Percentiles rank a stretch among this genome's conserved stretches.
Conservation (phyloP, 2,329 filamentous ascomycete species). For the Penicillium sumatraense region DNA sequence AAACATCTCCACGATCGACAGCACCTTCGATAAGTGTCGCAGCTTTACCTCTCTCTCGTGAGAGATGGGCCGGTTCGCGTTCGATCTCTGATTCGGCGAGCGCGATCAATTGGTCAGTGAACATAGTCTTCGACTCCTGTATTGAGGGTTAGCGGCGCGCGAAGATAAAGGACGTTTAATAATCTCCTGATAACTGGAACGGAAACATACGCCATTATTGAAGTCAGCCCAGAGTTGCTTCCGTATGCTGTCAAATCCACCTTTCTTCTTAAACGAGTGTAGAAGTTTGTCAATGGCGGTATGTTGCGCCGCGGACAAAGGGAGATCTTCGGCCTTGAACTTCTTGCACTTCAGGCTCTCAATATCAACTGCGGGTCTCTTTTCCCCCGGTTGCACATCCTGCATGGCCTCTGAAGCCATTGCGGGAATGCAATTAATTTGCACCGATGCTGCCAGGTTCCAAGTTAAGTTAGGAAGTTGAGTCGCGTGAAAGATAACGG, state of each 20-base stretch:
- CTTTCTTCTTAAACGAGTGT: constrained; percentile 69
- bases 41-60: constrained; percentile 65
- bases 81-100: constrained; percentile 66
- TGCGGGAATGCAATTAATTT: not conserved
- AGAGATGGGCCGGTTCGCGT: constrained; percentile 63
- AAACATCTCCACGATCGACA: constrained; percentile 66
- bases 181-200: not conserved
- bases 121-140: constrained; percentile 58
- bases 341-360: constrained; percentile 49
- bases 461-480: not conserved
- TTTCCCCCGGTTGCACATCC: constrained; percentile 32
- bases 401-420: constrained; percentile 42
- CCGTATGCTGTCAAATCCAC: constrained; percentile 65
- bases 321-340: constrained; percentile 65
- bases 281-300: constrained; percentile 64
- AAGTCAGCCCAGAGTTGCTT: constrained; percentile 66
- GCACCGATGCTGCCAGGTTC: not conserved
- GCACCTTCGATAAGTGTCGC: constrained; percentile 67
- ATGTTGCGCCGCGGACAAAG: constrained; percentile 62
- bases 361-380: constrained; percentile 37
- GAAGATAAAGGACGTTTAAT: not conserved
- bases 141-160: constrained; percentile 12
- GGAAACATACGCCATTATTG: constrained; percentile 55
- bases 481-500: constrained; percentile 23
- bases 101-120: constrained; percentile 58